These are phyloP conservation scores for Cercospora zeina DNA, from an alignment of 2,329 filamentous ascomycete species.

Conservation along the genomic window DNA sequence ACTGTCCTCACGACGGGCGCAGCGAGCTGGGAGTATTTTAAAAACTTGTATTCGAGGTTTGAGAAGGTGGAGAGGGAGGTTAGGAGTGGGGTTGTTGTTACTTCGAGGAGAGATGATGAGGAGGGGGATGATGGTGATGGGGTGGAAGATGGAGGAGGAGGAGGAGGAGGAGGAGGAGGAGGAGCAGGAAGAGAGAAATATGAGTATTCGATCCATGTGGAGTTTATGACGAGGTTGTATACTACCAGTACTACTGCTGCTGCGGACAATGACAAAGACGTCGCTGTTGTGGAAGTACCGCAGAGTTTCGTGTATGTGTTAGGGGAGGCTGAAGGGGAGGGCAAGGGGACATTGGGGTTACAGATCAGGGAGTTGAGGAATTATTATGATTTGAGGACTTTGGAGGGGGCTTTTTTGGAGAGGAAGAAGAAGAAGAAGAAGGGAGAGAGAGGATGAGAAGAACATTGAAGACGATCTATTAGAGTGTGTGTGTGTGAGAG, in stretches of 20 bases:
- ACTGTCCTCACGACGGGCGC: constrained; percentile 7
- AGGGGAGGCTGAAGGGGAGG: constrained; percentile 18
- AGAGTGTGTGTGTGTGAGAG: too few relatives aligned
- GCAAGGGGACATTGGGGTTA: constrained; percentile 18
- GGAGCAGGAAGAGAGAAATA: not conserved
- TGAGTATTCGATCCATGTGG: constrained; percentile 13
- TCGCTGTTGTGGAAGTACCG: constrained; percentile 14
- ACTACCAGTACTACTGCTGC: too few relatives aligned
- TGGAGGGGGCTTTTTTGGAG: constrained; percentile 20
- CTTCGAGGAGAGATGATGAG: constrained; percentile 1
- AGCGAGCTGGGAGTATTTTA: constrained; percentile 16
- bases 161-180: too few relatives aligned
- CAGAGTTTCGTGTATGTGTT: constrained; percentile 24
- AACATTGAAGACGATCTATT: not conserved
- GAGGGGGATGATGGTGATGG: too few relatives aligned
- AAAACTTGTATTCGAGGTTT: constrained; percentile 16
- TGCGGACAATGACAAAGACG: not conserved
- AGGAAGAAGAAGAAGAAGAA: not conserved
- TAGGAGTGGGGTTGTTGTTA: constrained; percentile 16
- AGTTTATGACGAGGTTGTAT: constrained; percentile 18
- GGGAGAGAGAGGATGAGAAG: not conserved
- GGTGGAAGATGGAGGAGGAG: too few relatives aligned
- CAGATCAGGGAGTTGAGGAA: constrained; percentile 25
- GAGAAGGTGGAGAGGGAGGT: constrained; percentile 20
- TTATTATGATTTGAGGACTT: constrained; percentile 24